These are phyloP conservation scores for Canavalia gladiata DNA, from an alignment of 306 rosid genomes.

Conservation along the genomic window DNA sequence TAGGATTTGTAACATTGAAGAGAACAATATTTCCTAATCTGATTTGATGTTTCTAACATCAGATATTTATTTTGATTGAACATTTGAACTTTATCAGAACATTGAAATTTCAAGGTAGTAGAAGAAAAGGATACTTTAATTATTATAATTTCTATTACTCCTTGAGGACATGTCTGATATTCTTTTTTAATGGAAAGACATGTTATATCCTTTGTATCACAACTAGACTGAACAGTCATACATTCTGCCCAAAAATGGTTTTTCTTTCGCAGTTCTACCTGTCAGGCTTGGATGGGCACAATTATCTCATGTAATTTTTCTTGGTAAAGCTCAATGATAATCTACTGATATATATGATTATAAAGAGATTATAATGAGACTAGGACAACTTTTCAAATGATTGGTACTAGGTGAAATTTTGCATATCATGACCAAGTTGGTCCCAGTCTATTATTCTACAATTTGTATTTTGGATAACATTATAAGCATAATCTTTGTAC, in stretches of 20 bases:
- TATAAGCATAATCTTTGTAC: conserved; percentile 11
- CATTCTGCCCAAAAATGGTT: background rate
- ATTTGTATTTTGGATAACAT: background rate
- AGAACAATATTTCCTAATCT: background rate
- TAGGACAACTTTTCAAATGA: background rate
- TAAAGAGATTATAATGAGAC: conserved; percentile 7
- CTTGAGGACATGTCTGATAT: background rate
- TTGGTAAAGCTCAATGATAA: conserved; percentile 9
- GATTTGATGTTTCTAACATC: background rate
- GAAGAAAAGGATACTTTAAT: background rate
- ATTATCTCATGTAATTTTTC: conserved; percentile 16
- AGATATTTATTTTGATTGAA: background rate
- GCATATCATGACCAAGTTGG: conserved; percentile 5
- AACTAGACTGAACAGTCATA: background rate
- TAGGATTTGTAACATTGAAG: background rate
- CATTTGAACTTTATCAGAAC: background rate
- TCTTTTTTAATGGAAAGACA: conserved; percentile 18
- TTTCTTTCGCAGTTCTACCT: background rate
- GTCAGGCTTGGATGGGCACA: background rate
- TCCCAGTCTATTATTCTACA: background rate
- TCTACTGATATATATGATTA: conserved; percentile 7
- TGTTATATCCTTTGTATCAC: background rate
- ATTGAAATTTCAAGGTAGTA: conserved; percentile 7
- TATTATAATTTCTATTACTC: background rate
- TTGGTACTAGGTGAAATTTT: conserved; percentile 6